phyloP scores from a whole-genome alignment of 169 alveolate genomes.

The Babesia divergens region DNA sequence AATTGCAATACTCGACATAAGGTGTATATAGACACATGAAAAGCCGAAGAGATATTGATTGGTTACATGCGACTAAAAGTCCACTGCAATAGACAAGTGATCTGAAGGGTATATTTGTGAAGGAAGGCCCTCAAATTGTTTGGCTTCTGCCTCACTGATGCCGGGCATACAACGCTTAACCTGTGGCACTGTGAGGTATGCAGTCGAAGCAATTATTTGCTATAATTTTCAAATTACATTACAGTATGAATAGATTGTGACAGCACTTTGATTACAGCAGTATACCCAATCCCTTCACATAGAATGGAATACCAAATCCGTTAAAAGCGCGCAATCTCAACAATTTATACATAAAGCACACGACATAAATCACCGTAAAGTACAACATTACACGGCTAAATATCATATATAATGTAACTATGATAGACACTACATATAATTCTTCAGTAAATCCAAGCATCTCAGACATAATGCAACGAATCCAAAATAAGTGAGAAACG shows the following conservation, averaged over 20 bases:
- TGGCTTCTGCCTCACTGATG: slow-evolving; percentile 45
- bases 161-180: slow-evolving; percentile 63
- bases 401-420: background rate
- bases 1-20: background rate
- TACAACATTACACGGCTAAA: background rate
- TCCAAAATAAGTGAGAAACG: too few species aligned
- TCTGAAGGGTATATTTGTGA: slow-evolving; percentile 64
- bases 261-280: too few species aligned
- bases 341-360: too few species aligned
- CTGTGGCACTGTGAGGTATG: too few species aligned
- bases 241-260: too few species aligned
- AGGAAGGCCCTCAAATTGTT: slow-evolving; percentile 53
- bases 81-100: slow-evolving; percentile 63
- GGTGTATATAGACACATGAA: background rate
- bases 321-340: too few species aligned
- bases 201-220: too few species aligned
- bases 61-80: slow-evolving; percentile 42
- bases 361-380: background rate
- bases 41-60: background rate
- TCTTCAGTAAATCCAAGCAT: background rate
- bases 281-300: too few species aligned
- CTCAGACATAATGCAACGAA: too few species aligned
- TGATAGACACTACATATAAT: background rate
- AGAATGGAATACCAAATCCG: too few species aligned
- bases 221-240: too few species aligned